phyloP scores from a whole-genome alignment of 2,329 filamentous ascomycete species.

The Ophiostoma fasciatum region DNA sequence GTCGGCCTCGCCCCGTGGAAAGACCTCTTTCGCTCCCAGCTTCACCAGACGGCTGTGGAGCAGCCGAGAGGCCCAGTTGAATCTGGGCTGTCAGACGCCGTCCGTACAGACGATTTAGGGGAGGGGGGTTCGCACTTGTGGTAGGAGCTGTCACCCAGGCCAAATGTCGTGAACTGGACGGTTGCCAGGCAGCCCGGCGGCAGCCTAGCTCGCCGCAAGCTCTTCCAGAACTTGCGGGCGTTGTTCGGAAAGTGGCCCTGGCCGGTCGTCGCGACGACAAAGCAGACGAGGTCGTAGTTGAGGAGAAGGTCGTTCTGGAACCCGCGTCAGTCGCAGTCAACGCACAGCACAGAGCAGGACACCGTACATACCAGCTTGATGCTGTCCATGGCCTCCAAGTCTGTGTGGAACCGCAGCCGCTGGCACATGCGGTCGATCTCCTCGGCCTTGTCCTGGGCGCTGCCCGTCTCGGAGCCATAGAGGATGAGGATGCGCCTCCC shows the following conservation, averaged over 20 bases:
- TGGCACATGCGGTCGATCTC: slow-evolving; percentile 63
- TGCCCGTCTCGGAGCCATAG: slow-evolving; percentile 92
- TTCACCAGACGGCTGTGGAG: slow-evolving; percentile 72
- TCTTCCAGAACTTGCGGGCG: slow-evolving; percentile 69
- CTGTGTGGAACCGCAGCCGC: slow-evolving; percentile 62
- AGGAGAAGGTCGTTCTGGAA: slow-evolving; percentile 31
- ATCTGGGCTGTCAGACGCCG: slow-evolving; percentile 39
- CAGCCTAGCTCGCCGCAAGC: slow-evolving; percentile 64
- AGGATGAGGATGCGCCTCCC: slow-evolving; percentile 56
- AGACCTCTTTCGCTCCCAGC: slow-evolving; percentile 64
- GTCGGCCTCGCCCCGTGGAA: slow-evolving; percentile 73
- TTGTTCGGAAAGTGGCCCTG: slow-evolving; percentile 89
- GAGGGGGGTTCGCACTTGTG: too few relatives aligned
- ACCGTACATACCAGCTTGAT: slow-evolving; percentile 53
- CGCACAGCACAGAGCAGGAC: neutral
- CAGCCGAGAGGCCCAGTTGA: slow-evolving; percentile 87
- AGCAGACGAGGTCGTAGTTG: slow-evolving; percentile 45
- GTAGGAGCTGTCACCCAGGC: slow-evolving; percentile 89
- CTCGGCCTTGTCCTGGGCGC: slow-evolving; percentile 78
- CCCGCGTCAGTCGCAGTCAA: too few relatives aligned
- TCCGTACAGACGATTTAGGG: too few relatives aligned
- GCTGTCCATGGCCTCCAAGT: slow-evolving; percentile 62
- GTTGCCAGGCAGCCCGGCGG: slow-evolving; percentile 51
- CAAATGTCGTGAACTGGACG: slow-evolving; percentile 71
- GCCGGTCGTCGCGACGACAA: slow-evolving; percentile 82